phyloP scores from a whole-genome alignment of 1,284 basidiomycete species.

The Pholiota adiposa region DNA sequence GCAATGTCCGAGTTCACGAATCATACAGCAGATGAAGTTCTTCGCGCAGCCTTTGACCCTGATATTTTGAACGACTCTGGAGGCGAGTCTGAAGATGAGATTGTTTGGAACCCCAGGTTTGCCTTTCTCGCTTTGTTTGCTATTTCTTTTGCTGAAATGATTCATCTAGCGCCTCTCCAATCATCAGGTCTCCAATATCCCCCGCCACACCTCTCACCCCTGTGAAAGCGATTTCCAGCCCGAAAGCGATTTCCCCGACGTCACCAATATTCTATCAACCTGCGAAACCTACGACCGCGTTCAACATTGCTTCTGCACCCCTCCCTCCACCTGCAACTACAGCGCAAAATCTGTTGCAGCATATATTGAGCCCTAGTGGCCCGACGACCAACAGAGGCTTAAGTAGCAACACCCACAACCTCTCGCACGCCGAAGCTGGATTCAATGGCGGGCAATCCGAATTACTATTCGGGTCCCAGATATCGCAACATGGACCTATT shows the following conservation, averaged over 20 bases:
- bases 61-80: conserved; percentile 49
- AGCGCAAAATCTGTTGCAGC: conserved; percentile 65
- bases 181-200: conserved; percentile 31
- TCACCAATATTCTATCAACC: conserved; percentile 32
- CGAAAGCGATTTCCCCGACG: conserved; percentile 28
- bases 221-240: conserved; percentile 32
- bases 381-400: conserved; percentile 2
- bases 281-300: conserved; percentile 21
- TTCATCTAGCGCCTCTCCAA: conserved; percentile 40
- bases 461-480: conserved; percentile 48
- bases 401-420: background rate
- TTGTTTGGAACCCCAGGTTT: conserved; percentile 67
- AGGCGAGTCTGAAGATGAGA: conserved; percentile 61
- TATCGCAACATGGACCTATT: conserved; percentile 33
- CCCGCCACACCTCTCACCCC: conserved; percentile 32
- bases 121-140: conserved; percentile 10
- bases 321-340: conserved; percentile 43
- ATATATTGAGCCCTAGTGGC: conserved; percentile 44
- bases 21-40: conserved; percentile 81
- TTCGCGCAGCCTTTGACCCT: conserved; percentile 71
- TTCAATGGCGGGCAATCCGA: conserved; percentile 39
- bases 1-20: conserved; percentile 67
- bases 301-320: conserved; percentile 21
- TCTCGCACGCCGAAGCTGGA: conserved; percentile 21
- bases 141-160: conserved; percentile 13